Base-by-base conservation (phyloP, 2,329 filamentous ascomycete species). In the Teratosphaeria viscida region DNA sequence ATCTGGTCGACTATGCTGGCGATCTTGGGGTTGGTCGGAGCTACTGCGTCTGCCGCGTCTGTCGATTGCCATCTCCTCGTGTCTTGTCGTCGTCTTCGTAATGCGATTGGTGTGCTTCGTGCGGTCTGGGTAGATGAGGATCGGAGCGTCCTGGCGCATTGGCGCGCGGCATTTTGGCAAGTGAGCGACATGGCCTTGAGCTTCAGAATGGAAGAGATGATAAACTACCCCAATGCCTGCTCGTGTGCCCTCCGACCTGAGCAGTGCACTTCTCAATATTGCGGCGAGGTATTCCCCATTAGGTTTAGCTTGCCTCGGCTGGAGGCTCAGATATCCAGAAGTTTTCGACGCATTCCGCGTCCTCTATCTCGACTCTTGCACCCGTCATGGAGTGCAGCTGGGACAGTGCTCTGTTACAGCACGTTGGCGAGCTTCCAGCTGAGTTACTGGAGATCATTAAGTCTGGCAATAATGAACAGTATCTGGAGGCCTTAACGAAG, bases 1-100 rank as follows among this genome's bases (percentile, higher is more conserved):
- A 99, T 99, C 78, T 99, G 92, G 75, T 99, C 92, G 72, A 99
- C 94, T 72, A 99, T 99, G 61, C 84, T 85, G 68, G 86, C 77
- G 71, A 99, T 96, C 84, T 99, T 99, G 64, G 94, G 91, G 78
- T 89, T 95, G 80, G 77, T 58, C 52, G 68, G 61, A 55, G 74
- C 72, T 59, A 81, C 80, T 49, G 43, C 43, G 5, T 49, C 37
- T 60, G 74, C 71, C 59, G 82, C 85, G 70, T 92, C 88, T 68
- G 90, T 92, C 64, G 90, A 92, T 77, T 94, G 89, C 88, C 90
- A 92, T 83, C 94, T 85, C 78, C 88, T 85, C 73, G 84, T 58
- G 37, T 66, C 61, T 54, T 65, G 66, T 61, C 64, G 65, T 59
- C 59, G 57, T 62, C 63, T 62, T 60, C 61, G 60, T 43, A 59